Conservation (phyloP, 2,329 filamentous ascomycete genomes). For the Mycocentrospora acerina region DNA sequence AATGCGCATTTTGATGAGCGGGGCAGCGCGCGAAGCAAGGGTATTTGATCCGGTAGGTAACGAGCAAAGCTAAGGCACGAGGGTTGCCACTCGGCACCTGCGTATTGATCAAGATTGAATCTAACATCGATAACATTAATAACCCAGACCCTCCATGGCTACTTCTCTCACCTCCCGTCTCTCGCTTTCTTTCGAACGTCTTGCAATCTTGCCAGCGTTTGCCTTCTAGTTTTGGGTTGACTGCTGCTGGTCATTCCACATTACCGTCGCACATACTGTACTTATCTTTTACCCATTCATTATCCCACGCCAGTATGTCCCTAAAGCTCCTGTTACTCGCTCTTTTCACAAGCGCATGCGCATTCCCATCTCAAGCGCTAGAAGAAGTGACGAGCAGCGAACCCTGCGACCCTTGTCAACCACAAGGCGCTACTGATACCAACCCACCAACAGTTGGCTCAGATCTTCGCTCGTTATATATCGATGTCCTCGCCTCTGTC, state of each 20-base stretch:
- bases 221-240: not conserved
- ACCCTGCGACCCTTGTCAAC: constrained; percentile 39
- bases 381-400: constrained; percentile 27
- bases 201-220: constrained; percentile 5
- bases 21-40: too few relatives aligned
- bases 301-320: constrained; percentile 18
- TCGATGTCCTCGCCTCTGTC: constrained; percentile 38
- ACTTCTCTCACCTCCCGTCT: constrained; percentile 1
- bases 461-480: constrained; percentile 39
- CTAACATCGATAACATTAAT: constrained; percentile 8
- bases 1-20: too few relatives aligned
- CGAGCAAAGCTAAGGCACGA: too few relatives aligned
- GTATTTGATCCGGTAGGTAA: too few relatives aligned
- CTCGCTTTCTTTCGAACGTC: constrained; percentile 2
- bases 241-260: constrained; percentile 3
- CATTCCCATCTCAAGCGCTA: constrained; percentile 22
- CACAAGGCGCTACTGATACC: constrained; percentile 35
- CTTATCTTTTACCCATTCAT: not conserved
- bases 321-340: constrained; percentile 25
- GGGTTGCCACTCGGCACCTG: too few relatives aligned
- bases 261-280: constrained; percentile 8
- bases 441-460: constrained; percentile 35
- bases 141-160: constrained; percentile 1
- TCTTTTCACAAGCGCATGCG: constrained; percentile 23
- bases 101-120: not conserved